phyloP scores from a whole-genome alignment of 2,329 filamentous ascomycete genomes.

The Cladosporium halotolerans region DNA sequence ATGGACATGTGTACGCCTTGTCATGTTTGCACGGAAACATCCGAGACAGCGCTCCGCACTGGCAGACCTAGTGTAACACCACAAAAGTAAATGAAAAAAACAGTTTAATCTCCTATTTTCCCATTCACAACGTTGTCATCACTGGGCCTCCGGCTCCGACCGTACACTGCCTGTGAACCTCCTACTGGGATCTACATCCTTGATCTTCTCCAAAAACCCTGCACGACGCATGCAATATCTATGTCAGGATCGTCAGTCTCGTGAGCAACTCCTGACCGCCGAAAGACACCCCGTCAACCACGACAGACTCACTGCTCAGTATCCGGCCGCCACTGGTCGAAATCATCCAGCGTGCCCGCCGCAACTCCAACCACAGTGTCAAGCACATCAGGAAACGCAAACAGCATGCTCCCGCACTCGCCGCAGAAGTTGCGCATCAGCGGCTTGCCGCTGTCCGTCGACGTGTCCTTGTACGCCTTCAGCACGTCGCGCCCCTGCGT shows the following conservation, averaged over 20 bases:
- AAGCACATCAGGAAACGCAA: constrained; percentile 17
- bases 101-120: not conserved
- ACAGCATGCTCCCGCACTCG: constrained; percentile 31
- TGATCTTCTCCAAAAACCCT: constrained; percentile 14
- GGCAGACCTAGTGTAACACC: not conserved
- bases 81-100: constrained; percentile 1
- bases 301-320: constrained; percentile 17
- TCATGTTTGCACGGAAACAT: no score
- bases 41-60: no score
- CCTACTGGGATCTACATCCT: constrained; percentile 11
- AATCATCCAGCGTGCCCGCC: constrained; percentile 22
- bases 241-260: not conserved
- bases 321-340: constrained; percentile 20
- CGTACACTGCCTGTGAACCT: not conserved
- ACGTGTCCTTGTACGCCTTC: constrained; percentile 36
- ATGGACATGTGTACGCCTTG: not conserved
- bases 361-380: constrained; percentile 20
- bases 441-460: constrained; percentile 39
- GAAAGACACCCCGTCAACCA: not conserved
- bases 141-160: not conserved
- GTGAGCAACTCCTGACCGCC: not conserved
- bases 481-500: constrained; percentile 36
- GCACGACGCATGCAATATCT: constrained; percentile 17
- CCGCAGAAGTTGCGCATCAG: constrained; percentile 39
- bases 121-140: no score